Conservation (phyloP, 345 rosid genomes). For the Citrus unshiu region DNA sequence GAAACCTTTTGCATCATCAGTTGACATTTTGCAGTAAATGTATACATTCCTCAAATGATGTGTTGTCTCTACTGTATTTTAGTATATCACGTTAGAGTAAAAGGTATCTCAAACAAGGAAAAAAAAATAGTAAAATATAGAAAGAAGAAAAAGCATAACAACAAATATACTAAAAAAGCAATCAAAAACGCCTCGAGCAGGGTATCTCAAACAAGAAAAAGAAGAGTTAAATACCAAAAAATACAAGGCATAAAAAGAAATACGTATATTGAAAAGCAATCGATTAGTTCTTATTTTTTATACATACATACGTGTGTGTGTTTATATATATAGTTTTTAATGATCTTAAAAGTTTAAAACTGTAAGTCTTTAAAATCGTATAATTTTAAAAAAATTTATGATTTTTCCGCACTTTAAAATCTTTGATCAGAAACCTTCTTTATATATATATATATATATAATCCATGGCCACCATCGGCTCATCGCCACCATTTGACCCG, state of each 20-base stretch:
- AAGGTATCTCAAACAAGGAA: too few species aligned
- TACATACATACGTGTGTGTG: rapidly evolving
- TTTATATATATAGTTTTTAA: too few species aligned
- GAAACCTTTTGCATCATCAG: too few species aligned
- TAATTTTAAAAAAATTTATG: rapidly evolving
- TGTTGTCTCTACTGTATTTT: too few species aligned
- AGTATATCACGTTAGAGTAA: too few species aligned
- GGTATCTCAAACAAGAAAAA: neutral
- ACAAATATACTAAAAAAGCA: neutral
- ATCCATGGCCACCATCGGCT: neutral
- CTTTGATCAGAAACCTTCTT: rapidly evolving
- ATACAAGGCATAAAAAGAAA: neutral
- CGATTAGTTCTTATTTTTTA: neutral
- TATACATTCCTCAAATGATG: too few species aligned
- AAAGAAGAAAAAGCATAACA: too few species aligned
- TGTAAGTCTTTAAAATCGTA: rapidly evolving
- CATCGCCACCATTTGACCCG: neutral
- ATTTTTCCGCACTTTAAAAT: too few species aligned
- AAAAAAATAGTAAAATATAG: too few species aligned
- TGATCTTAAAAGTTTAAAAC: too few species aligned
- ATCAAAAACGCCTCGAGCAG: neutral
- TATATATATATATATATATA: too few species aligned
- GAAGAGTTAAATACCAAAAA: neutral
- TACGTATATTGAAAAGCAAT: neutral
- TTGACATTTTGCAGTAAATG: too few species aligned